Evolutionary conservation across 2,329 filamentous ascomycete genomes (phyloP).

Genomic region (Arthrobotrys musiformis): DNA sequence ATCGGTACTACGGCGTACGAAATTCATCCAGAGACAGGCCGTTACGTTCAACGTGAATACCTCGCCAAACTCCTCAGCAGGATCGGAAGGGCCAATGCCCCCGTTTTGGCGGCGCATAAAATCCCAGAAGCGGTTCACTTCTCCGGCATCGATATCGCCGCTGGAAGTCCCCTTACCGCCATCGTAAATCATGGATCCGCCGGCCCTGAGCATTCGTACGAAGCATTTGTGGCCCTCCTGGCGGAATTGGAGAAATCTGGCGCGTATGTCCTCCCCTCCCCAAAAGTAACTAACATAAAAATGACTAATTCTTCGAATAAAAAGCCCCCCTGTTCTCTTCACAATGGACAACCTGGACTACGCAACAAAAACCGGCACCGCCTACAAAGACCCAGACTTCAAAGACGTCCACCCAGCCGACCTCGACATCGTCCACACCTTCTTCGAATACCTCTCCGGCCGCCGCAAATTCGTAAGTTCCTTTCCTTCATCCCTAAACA

Average conservation of each 20-base stretch:
- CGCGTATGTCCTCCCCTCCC: constrained; percentile 41
- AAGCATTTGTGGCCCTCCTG: constrained; percentile 57
- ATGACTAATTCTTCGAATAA: too few species aligned
- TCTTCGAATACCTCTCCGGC: constrained; percentile 77
- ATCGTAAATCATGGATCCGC: constrained; percentile 54
- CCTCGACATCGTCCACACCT: constrained; percentile 78
- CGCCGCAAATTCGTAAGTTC: constrained; percentile 65
- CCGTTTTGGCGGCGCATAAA: constrained; percentile 62
- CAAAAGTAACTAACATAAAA: background rate
- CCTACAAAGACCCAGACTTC: constrained; percentile 77
- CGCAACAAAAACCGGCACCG: constrained; percentile 77
- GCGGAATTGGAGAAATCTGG: constrained; percentile 55
- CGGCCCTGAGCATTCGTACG: constrained; percentile 55
- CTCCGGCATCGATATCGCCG: constrained; percentile 33
- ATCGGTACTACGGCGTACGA: constrained; percentile 82
- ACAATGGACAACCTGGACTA: constrained; percentile 81
- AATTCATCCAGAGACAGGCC: constrained; percentile 70
- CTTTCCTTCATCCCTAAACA: background rate
- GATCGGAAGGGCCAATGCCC: constrained; percentile 77
- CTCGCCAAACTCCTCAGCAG: constrained; percentile 77
- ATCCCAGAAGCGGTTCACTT: constrained; percentile 6
- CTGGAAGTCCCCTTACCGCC: constrained; percentile 32
- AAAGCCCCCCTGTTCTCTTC: constrained; percentile 76
- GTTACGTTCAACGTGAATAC: constrained; percentile 83
- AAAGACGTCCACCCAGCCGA: constrained; percentile 87